These are phyloP conservation scores for Globisporangium paddicum DNA, from an alignment of 352 stramenopile species.

Conservation along the genomic window DNA sequence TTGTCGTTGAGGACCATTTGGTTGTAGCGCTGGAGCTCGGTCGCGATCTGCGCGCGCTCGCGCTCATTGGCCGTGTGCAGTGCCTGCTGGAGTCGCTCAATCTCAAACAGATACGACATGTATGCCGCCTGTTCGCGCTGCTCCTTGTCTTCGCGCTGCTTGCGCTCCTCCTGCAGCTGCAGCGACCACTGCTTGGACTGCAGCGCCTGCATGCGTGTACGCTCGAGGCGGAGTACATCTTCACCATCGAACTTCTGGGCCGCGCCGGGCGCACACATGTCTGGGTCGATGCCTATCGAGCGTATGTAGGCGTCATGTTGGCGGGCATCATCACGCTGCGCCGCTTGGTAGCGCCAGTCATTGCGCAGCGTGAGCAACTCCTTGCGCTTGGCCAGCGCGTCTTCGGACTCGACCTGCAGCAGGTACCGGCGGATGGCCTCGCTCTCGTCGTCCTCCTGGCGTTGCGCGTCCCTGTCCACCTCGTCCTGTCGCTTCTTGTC, in stretches of 20 bases:
- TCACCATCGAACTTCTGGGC: slow-evolving; percentile 73
- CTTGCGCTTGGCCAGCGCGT: slow-evolving; percentile 50
- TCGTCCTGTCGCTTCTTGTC: slow-evolving; percentile 54
- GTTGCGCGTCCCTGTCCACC: slow-evolving; percentile 34
- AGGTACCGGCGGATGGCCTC: slow-evolving; percentile 67
- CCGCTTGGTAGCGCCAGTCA: slow-evolving; percentile 53
- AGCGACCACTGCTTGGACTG: slow-evolving; percentile 69
- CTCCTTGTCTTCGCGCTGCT: slow-evolving; percentile 32
- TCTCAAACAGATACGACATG: slow-evolving; percentile 43
- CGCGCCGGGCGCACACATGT: slow-evolving; percentile 42
- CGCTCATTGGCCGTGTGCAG: slow-evolving; percentile 52
- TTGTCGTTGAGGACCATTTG: slow-evolving; percentile 39
- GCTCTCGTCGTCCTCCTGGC: slow-evolving; percentile 46
- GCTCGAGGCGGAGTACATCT: slow-evolving; percentile 48
- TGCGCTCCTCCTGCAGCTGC: slow-evolving; percentile 47
- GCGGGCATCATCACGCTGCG: slow-evolving; percentile 20
- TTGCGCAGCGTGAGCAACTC: slow-evolving; percentile 63
- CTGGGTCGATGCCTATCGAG: slow-evolving; percentile 40
- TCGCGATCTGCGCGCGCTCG: slow-evolving; percentile 36
- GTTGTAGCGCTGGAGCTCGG: slow-evolving; percentile 57
- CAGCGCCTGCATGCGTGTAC: slow-evolving; percentile 53
- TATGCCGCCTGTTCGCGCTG: slow-evolving; percentile 36
- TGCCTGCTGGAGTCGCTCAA: slow-evolving; percentile 49
- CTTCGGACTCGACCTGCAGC: slow-evolving; percentile 72
- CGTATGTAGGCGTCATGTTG: slow-evolving; percentile 28